These are phyloP conservation scores for Cyathus striatus DNA, from an alignment of 768 basidiomycete genomes.

Conservation along the genomic window DNA sequence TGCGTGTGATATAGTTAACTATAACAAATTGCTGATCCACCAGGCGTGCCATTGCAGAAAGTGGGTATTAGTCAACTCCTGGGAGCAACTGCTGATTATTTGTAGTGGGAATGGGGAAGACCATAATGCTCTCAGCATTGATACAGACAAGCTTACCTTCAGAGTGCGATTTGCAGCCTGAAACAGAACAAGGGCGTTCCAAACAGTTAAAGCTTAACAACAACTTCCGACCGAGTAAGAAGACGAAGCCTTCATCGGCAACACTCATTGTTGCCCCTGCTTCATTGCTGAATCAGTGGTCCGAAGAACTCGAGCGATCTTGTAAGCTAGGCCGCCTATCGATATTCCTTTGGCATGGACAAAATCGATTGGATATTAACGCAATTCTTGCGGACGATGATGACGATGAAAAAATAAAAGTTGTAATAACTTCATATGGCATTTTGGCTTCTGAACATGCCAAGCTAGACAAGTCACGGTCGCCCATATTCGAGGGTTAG, in stretches of 20 bases:
- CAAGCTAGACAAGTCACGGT: slow-evolving; percentile 47
- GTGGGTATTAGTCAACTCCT: too few species aligned
- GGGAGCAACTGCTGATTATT: too few species aligned
- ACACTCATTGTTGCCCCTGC: slow-evolving; percentile 93
- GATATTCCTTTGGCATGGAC: slow-evolving; percentile 83
- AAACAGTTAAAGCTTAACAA: slow-evolving; percentile 60
- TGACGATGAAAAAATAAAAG: slow-evolving; percentile 48
- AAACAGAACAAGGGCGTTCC: slow-evolving; percentile 26
- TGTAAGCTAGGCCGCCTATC: slow-evolving; percentile 65
- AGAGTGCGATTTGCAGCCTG: slow-evolving; percentile 27
- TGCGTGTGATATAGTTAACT: slow-evolving; percentile 7
- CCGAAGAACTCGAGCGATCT: slow-evolving; percentile 84
- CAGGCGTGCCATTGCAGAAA: too few species aligned
- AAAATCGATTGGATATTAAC: slow-evolving; percentile 74
- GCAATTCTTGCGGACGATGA: slow-evolving; percentile 47
- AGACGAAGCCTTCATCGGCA: slow-evolving; percentile 39
- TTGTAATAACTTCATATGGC: slow-evolving; percentile 93
- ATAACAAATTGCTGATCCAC: background rate
- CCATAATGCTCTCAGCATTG: slow-evolving; percentile 88
- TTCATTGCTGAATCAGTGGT: slow-evolving; percentile 89
- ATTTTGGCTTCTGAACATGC: slow-evolving; percentile 85
- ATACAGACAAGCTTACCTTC: slow-evolving; percentile 71
- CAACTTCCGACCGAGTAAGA: slow-evolving; percentile 46
- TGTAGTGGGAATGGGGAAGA: slow-evolving; percentile 93
- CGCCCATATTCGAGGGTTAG: slow-evolving; percentile 71